These are phyloP conservation scores for Venturiaceae sp. DNA, from an alignment of 2,329 filamentous ascomycete genomes.

Conservation along the genomic window DNA sequence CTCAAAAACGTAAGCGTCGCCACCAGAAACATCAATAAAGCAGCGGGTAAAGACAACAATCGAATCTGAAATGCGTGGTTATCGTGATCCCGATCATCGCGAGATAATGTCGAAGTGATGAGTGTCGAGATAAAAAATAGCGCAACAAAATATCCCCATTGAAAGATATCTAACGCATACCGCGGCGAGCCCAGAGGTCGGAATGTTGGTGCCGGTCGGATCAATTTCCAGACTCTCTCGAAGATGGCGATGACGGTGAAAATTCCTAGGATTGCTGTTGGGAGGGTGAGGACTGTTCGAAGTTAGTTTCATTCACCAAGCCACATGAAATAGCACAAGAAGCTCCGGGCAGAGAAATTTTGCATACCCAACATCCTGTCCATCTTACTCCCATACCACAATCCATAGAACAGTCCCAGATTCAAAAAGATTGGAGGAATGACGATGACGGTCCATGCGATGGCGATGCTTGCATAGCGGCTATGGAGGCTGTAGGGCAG, in stretches of 20 bases:
- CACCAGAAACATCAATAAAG: slow-evolving; percentile 4
- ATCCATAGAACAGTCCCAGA: slow-evolving; percentile 6
- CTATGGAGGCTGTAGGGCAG: slow-evolving; percentile 6
- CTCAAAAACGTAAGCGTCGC: slow-evolving; percentile 4
- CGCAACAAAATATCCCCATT: slow-evolving; percentile 7
- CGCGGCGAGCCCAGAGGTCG: slow-evolving; percentile 1
- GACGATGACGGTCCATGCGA: slow-evolving; percentile 8
- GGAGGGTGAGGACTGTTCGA: not conserved
- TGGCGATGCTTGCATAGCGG: slow-evolving; percentile 2
- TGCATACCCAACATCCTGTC: slow-evolving; percentile 4
- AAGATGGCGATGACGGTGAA: slow-evolving; percentile 6
- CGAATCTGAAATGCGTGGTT: slow-evolving; percentile 4
- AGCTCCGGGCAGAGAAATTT: no score
- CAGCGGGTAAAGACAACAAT: slow-evolving; percentile 2
- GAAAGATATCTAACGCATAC: slow-evolving; percentile 6
- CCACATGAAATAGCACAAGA: not conserved
- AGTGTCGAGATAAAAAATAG: slow-evolving; percentile 2
- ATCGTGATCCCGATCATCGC: slow-evolving; percentile 4
- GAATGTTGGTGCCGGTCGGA: not conserved
- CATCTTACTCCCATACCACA: slow-evolving; percentile 4
- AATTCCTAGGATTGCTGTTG: slow-evolving; percentile 5
- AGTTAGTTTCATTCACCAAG: not conserved
- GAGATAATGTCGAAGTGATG: slow-evolving; percentile 1
- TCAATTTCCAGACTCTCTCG: slow-evolving; percentile 3
- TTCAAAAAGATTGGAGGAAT: slow-evolving; percentile 8